Evolutionary conservation across 306 rosid genomes (phyloP), one percentile per base, ranked within the genome.

Genomic region (Ormosia emarginata): DNA sequence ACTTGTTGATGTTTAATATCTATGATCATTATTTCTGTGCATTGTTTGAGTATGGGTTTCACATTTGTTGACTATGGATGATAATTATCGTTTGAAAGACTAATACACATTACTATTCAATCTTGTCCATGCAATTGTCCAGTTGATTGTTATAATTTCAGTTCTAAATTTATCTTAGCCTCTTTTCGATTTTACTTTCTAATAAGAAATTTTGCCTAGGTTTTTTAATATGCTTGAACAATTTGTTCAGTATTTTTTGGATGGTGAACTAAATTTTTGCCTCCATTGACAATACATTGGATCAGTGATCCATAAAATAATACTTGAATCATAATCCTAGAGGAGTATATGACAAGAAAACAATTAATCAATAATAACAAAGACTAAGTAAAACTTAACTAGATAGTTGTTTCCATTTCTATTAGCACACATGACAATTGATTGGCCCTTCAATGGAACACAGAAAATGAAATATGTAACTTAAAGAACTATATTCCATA

Each of bases 401-500:
- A 43, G 17, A 18, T 47, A 71, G 46, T 8, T 70, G 47, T 57
- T 72, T 83, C 70, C 56, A 41, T 70, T 83, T 64, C 83, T 32
- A 57, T 24, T 30, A 71, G 74, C 78, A 78, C 9, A 18, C 75
- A 24, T 24, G 73, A 47, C 52, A 86, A 57, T 58, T 30, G 30
- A 78, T 41, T 64, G 57, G 37, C 74, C 69, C 47, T 83, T 43
- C 49, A 59, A 70, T 62, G 67, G 53, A 71, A 80, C 56, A 67
- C 39, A 75, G 18, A 81, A 82, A 66, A 64, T 52, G 67, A 79
- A 84, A 79, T 50, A 79, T 32, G 18, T 36, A 82, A 83, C 78
- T 85, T 78, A 82, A 85, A 71, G 87, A 91, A 83, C 78, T 87
- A 82, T 86, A 91, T 88, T 89, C 85, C 87, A 83, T 78, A 86